Evolutionary conservation across 257 asterid genomes (phyloP).

Genomic region (Plantago ovata): DNA sequence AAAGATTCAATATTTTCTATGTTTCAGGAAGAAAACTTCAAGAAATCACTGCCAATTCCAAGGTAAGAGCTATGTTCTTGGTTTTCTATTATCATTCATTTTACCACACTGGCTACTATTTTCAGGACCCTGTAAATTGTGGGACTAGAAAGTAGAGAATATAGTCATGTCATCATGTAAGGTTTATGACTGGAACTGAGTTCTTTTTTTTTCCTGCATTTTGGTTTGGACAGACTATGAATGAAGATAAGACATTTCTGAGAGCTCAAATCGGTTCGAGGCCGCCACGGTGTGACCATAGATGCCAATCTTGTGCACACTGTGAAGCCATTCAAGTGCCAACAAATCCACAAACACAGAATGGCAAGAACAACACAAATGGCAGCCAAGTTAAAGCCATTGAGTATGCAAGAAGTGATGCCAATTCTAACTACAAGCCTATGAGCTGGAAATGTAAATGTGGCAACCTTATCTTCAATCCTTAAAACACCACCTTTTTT

Average conservation of each 20-base stretch:
- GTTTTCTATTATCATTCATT: background rate
- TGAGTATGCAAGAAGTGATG: constrained; percentile 28
- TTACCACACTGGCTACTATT: too few species aligned
- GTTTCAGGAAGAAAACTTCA: constrained; percentile 49
- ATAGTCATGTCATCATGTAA: background rate
- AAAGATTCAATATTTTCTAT: constrained; percentile 3
- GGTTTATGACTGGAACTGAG: background rate
- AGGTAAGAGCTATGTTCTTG: constrained; percentile 27
- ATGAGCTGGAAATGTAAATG: constrained; percentile 98
- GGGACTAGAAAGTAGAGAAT: too few species aligned
- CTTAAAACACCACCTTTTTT: constrained; percentile 36
- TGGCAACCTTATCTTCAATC: constrained; percentile 72
- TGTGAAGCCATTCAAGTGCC: constrained; percentile 93
- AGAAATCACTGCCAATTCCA: constrained; percentile 18
- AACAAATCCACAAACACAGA: constrained; percentile 43
- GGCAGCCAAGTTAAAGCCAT: constrained; percentile 18
- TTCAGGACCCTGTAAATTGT: too few species aligned
- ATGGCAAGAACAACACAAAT: constrained; percentile 25
- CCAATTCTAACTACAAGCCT: constrained; percentile 72
- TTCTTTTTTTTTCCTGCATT: background rate
- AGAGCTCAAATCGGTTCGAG: constrained; percentile 61
- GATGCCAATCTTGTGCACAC: constrained; percentile 56
- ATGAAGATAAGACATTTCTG: constrained; percentile 29
- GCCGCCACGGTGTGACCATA: constrained; percentile 78
- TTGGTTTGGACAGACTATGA: constrained; percentile 8